Base-by-base conservation (phyloP, 2,329 filamentous ascomycete genomes). In the Xylariaceae sp. region DNA sequence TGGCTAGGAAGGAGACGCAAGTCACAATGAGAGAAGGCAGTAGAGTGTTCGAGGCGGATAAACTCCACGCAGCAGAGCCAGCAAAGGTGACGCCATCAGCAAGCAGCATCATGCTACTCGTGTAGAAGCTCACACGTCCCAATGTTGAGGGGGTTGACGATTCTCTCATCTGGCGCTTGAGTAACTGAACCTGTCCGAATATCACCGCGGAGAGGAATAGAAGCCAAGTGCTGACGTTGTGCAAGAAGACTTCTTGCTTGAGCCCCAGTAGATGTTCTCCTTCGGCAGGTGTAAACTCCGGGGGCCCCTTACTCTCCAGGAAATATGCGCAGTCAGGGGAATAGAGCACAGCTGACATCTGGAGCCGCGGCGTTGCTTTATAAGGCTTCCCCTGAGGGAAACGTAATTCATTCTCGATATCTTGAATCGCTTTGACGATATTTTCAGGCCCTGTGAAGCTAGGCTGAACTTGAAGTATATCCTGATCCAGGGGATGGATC, bases 301-400 rank as follows among this genome's bases (percentile, higher is more conserved):
- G 85, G 1, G 85, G 83, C 0, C 86, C 86, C 66, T 84, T 85
- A 11, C 82, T 82, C 67, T 87, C 83, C 39, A 89, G 74, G 61
- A 87, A 86, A 71, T 84, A 88, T 3, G 79, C 82, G 66, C 86
- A 89, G 69, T 88, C 86, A 0, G 86, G 86, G 9, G 86, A 88
- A 73, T 84, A 88, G 15, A 88, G 75, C 18, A 88, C 78, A 4
- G 82, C 77, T 1, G 86, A 87, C 75, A 88, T 82, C 58, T 82
- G 78, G 35, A 89, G 76, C 35, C 74, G 77, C 2, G 86, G 85
- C 6, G 82, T 72, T n/a, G 68, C 72, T 4, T 77, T 76, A 35
- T 83, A 76, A 2, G 85, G 84, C 8, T 81, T 82, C 1, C 86
- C 86, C 13, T 78, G 79, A 2, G 86, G 86, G 59, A 79, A 79